Evolutionary conservation across 176 grass and related monocot genomes (phyloP).

Genomic region (Raddia distichophylla): DNA sequence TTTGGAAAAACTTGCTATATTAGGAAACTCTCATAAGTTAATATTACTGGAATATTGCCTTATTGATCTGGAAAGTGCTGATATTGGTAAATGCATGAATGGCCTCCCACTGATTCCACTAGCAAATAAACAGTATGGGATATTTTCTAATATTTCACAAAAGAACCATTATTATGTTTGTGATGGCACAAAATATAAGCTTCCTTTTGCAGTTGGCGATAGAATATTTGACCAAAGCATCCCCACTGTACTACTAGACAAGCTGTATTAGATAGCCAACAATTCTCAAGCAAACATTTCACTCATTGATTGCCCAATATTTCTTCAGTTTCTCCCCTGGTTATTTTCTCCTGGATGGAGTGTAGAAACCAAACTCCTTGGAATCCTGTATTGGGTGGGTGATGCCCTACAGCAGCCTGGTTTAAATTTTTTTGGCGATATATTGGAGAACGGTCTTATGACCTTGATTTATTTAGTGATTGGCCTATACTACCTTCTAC

Average conservation of each 20-base stretch:
- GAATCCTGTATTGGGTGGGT: constrained; percentile 57
- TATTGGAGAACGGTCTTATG: too few relatives aligned
- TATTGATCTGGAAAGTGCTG: too few relatives aligned
- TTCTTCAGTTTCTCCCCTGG: constrained; percentile 74
- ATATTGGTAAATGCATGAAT: too few relatives aligned
- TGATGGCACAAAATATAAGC: constrained; percentile 73
- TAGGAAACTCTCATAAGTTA: too few relatives aligned
- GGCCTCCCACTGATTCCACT: too few relatives aligned
- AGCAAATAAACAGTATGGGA: too few relatives aligned
- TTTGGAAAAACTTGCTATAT: constrained; percentile 50
- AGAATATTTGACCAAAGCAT: constrained; percentile 81
- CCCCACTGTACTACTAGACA: constrained; percentile 56
- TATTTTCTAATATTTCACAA: constrained; percentile 57
- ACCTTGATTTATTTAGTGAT: constrained; percentile 74
- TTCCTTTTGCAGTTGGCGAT: constrained; percentile 66
- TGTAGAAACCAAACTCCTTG: constrained; percentile 67
- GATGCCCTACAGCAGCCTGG: constrained; percentile 70
- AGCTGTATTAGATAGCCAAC: constrained; percentile 69
- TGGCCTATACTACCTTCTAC: constrained; percentile 97
- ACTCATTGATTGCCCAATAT: constrained; percentile 64
- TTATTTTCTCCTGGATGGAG: constrained; percentile 88
- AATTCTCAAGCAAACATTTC: constrained; percentile 61
- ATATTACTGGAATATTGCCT: too few relatives aligned
- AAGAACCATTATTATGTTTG: constrained; percentile 68
- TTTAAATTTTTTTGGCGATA: constrained; percentile 95